Percentiles rank a stretch among this genome's conserved stretches.
Conservation (phyloP, 225 moss, liverwort and hornwort species). For the Ulota crispa region DNA sequence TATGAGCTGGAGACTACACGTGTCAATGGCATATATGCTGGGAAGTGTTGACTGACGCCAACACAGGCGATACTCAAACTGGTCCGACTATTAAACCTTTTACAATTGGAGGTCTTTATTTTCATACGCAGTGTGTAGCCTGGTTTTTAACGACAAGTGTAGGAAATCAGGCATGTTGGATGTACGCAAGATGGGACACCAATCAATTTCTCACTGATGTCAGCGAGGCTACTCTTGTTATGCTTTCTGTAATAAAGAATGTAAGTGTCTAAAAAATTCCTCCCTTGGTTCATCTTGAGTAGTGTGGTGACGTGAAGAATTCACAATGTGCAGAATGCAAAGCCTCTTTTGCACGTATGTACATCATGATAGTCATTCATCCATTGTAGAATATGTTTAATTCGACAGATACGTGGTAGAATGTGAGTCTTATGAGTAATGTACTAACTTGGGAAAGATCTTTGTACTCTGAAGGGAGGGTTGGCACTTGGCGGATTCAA, state of each 20-base stretch:
- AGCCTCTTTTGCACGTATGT: neutral
- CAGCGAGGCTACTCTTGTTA: constrained; percentile 84
- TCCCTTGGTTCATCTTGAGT: neutral
- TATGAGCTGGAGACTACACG: constrained; percentile 88
- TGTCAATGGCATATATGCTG: constrained; percentile 81
- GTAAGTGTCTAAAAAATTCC: constrained; percentile 42
- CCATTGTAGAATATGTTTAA: neutral
- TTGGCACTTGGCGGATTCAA: constrained; percentile 95
- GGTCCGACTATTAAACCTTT: constrained; percentile 34
- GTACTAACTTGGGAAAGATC: constrained; percentile 5
- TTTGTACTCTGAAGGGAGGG: constrained; percentile 61
- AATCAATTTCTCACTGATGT: constrained; percentile 84
- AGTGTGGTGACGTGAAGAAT: neutral
- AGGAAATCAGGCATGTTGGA: neutral
- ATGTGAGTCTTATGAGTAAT: neutral
- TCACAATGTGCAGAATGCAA: neutral
- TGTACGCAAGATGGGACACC: constrained; percentile 87
- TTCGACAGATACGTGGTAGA: neutral
- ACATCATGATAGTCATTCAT: neutral
- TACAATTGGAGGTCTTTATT: neutral
- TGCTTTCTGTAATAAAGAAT: constrained; percentile 92
- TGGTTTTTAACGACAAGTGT: neutral
- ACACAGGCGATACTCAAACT: constrained; percentile 94
- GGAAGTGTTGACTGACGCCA: constrained; percentile 96
- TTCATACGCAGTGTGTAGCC: neutral